Conservation (phyloP, 805 yeast species). For the Starmera quercuum region DNA sequence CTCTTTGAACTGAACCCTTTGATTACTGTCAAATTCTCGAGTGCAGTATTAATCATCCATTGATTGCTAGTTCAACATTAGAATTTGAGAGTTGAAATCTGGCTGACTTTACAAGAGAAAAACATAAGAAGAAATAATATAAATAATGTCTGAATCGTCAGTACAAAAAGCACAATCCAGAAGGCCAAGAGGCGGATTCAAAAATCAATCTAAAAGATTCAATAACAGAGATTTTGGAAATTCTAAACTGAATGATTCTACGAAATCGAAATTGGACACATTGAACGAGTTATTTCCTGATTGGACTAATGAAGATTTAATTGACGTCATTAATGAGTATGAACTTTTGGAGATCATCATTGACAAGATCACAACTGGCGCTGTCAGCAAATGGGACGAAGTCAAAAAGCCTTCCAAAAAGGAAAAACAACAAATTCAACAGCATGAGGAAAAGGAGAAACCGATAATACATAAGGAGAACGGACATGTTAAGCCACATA, state of each 20-base stretch:
- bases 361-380: constrained; percentile 84
- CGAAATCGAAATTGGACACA: constrained; percentile 37
- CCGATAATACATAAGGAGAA: constrained; percentile 1
- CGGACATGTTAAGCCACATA: constrained; percentile 4
- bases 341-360: constrained; percentile 73
- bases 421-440: constrained; percentile 33
- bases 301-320: constrained; percentile 84
- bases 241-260: constrained; percentile 22
- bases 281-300: constrained; percentile 87
- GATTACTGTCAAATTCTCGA: too few species aligned
- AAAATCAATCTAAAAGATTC: constrained; percentile 39
- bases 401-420: constrained; percentile 62
- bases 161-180: constrained; percentile 11
- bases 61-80: too few species aligned
- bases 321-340: constrained; percentile 67
- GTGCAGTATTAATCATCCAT: too few species aligned
- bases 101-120: too few species aligned
- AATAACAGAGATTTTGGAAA: constrained; percentile 14
- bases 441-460: constrained; percentile 8
- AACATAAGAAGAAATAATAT: too few species aligned
- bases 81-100: too few species aligned
- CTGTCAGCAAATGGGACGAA: constrained; percentile 90
- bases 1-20: too few species aligned
- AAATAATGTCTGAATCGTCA: constrained; percentile 11
- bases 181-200: constrained; percentile 27